A percentile compares a stretch with the other conserved stretches of the same genome.
Evolutionary conservation across 2,329 filamentous ascomycete species (phyloP).

Genomic region (Fonsecaea erecta): DNA sequence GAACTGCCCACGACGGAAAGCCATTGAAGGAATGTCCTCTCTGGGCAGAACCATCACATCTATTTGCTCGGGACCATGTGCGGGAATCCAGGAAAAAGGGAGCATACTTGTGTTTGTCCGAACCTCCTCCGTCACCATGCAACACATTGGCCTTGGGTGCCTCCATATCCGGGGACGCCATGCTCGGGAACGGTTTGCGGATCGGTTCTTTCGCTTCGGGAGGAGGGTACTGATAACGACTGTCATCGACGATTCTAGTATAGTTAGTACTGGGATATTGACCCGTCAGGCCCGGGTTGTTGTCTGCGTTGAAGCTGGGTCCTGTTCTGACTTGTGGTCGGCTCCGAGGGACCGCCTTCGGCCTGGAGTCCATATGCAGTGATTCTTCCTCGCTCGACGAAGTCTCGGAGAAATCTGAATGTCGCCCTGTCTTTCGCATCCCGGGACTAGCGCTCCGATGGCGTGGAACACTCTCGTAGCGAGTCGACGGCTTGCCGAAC

Average conservation of each 20-base stretch:
- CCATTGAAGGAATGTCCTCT: slow-evolving; percentile 29
- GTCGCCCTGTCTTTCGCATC: slow-evolving; percentile 33
- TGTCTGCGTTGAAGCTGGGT: slow-evolving; percentile 14
- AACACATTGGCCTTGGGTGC: slow-evolving; percentile 8
- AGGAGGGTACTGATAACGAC: slow-evolving; percentile 34
- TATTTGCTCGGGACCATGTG: slow-evolving; percentile 18
- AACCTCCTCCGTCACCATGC: slow-evolving; percentile 18
- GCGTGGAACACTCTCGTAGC: slow-evolving; percentile 43
- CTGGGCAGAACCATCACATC: slow-evolving; percentile 5
- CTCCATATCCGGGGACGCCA: slow-evolving; percentile 26
- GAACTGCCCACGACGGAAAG: slow-evolving; percentile 39
- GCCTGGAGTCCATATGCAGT: slow-evolving; percentile 38
- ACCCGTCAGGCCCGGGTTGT: slow-evolving; percentile 32
- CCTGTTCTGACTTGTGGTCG: slow-evolving; percentile 21
- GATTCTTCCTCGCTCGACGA: slow-evolving; percentile 40
- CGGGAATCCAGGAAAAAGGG: slow-evolving; percentile 18
- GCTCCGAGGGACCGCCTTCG: slow-evolving; percentile 43
- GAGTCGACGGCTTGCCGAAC: slow-evolving; percentile 45
- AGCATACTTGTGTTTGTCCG: slow-evolving; percentile 34
- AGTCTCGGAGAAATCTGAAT: slow-evolving; percentile 32
- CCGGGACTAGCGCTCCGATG: slow-evolving; percentile 53
- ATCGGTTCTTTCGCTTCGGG: slow-evolving; percentile 31
- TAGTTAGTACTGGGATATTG: slow-evolving; percentile 37
- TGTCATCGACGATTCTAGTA: slow-evolving; percentile 34
- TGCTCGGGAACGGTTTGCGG: slow-evolving; percentile 31